Evolutionary conservation across 345 rosid species (phyloP), one percentile per base, ranked within the genome.

Genomic region (Syzygium aqueum): DNA sequence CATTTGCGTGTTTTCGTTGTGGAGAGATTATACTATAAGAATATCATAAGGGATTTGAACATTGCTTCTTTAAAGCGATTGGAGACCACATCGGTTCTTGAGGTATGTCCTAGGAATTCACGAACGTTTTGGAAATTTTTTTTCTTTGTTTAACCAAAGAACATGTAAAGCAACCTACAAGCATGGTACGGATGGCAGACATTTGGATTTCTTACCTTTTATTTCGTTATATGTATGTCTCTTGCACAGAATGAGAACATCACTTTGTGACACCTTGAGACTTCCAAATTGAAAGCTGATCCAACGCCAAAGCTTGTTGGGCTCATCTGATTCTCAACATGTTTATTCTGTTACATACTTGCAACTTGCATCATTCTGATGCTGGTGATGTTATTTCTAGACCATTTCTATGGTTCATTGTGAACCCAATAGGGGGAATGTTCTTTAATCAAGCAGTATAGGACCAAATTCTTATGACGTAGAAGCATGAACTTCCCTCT

Each of bases 1-100:
- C 89, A 90, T 82, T 91, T 96, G 56, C 91, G 90, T 88, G 78
- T 96, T 73, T 87, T 93, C 51, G 98, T 93, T 43, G 97, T 94
- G 86, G 94, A 94, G 86, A 94, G 93, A 92, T 89, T 97, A 89
- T 94, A 88, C 90, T 96, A 95, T 89, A 93, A 88, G 87, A 93
- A 95, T 91, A 92, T 91, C 54, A 92, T 97, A 86, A 95, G 92
- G 54, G 89, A 92, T 57, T 85, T 87, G 90, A 93, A 86, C 40
- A 87, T 86, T 86, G 85, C 88, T 86, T 94, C 98, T 73, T 90
- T 87, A 88, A 94, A 94, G 92, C 89, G 90, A 89, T 86, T 52
- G 57, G 91, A 92, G 88, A 95, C 96, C 91, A 92, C 89, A 90
- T 93, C 94, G 86, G 92, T 96, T 92, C 92, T 96, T 73, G 93